phyloP scores from a whole-genome alignment of 2,329 filamentous ascomycete genomes.

The Pseudopyrenochaeta lycopersici region DNA sequence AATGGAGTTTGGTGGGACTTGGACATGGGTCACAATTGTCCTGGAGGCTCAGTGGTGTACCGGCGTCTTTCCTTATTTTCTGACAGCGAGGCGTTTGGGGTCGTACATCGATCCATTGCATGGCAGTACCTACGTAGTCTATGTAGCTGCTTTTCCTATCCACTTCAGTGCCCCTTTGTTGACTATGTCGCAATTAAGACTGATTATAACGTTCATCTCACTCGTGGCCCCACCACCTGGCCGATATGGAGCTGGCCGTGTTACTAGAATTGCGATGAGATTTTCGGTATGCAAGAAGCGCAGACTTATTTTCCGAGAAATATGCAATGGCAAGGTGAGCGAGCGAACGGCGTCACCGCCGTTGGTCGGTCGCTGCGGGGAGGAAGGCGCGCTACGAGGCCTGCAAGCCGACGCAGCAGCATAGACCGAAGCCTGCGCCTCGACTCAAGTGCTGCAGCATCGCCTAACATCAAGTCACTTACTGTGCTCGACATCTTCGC shows the following conservation, averaged over 20 bases:
- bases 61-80: slow-evolving; percentile 16
- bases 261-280: not conserved
- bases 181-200: not conserved
- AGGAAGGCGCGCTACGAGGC: slow-evolving; percentile 32
- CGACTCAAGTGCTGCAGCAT: slow-evolving; percentile 17
- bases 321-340: not conserved
- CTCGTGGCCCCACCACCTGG: too few species aligned
- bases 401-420: slow-evolving; percentile 26
- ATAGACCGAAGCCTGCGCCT: slow-evolving; percentile 24
- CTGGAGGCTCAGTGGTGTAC: slow-evolving; percentile 6
- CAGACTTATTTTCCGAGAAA: not conserved
- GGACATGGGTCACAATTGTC: slow-evolving; percentile 14
- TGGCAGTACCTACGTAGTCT: slow-evolving; percentile 15
- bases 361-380: slow-evolving; percentile 20
- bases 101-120: slow-evolving; percentile 15
- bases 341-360: slow-evolving; percentile 23
- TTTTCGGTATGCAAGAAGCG: not conserved
- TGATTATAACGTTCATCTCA: not conserved
- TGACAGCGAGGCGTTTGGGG: slow-evolving; percentile 38
- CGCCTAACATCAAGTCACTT: slow-evolving; percentile 14
- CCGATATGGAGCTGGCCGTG: not conserved
- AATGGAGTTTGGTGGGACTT: slow-evolving; percentile 28
- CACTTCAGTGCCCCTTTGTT: not conserved
- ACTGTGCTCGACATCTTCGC: not conserved
- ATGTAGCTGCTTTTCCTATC: slow-evolving; percentile 2